Base-by-base conservation (phyloP, 768 basidiomycete genomes). In the Amanita thiersii region DNA sequence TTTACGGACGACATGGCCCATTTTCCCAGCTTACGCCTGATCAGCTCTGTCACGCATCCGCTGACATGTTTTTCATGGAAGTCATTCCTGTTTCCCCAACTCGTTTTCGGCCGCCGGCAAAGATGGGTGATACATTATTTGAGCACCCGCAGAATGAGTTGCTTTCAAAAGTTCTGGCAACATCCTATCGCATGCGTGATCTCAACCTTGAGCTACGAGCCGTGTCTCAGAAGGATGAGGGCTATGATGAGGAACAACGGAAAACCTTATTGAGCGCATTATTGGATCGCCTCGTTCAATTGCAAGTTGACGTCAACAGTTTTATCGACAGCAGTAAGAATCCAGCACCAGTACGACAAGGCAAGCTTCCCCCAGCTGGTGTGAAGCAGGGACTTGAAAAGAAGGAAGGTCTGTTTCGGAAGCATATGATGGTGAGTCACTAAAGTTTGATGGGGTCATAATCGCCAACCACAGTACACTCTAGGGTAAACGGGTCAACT, bases 401-500 rank as follows among this genome's bases (percentile, higher is more conserved):
- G 75, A 99, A 99, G 63, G 96, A 98, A 50, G 96, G 96, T 33
- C 59, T 99, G 37, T 99, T 99, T 73, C 73, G 96, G 44, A 96
- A 93, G 64, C 81, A 99, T 56, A 98, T 99, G 96, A 99, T 99
- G 96, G 93, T 91, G 44, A 43, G 74, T 60, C 18, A 37, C 40
- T n/a, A n/a, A n/a, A n/a, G n/a, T n/a, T n/a, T n/a, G n/a, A 38
- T 20, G 7, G 15, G 12, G 12, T 41, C 4, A 20, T 42, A 11
- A n/a, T 20, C 36, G 17, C 24, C 36, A 11, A 43, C 21, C 12
- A 20, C 38, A 5, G 14, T 3, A 14, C 40, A 5, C 14, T 18
- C 26, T 38, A 97, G 93, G 96, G 96, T 7, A 99, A 99, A 70
- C 92, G 96, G 55, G 96, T 99, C 47, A 98, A 99, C 61, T 96